A percentile compares a stretch with the other conserved stretches of the same genome.
Evolutionary conservation across 164 flowering plant genomes (phyloP).

Genomic region (Vitis vinifera): DNA sequence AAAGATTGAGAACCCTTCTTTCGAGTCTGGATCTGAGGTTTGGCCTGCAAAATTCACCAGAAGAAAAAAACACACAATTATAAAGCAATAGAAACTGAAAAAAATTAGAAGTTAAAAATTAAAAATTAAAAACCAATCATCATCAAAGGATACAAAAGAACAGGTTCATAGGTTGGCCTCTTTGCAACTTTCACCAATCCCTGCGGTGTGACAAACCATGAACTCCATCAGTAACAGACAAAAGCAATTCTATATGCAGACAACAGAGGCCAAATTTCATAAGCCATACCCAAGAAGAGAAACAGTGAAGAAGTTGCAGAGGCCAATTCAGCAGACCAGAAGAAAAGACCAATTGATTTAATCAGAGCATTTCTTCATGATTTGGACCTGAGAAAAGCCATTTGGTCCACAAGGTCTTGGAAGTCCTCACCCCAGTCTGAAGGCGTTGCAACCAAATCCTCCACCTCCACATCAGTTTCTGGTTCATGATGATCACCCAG

Average conservation of each 20-base stretch:
- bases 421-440: slow-evolving; percentile 45
- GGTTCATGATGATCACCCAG: slow-evolving; percentile 23
- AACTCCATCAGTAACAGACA: neutral
- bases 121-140: neutral
- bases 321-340: slow-evolving; percentile 12
- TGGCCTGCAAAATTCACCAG: neutral
- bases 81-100: neutral
- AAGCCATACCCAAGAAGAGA: slow-evolving; percentile 5
- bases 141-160: slow-evolving; percentile 20
- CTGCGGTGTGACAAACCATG: slow-evolving; percentile 16
- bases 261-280: neutral
- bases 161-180: slow-evolving; percentile 19
- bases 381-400: slow-evolving; percentile 36
- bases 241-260: neutral
- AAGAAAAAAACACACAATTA: neutral
- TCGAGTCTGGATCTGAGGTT: neutral
- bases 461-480: slow-evolving; percentile 40
- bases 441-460: slow-evolving; percentile 37
- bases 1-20: neutral
- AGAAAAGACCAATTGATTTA: neutral
- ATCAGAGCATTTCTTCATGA: slow-evolving; percentile 16
- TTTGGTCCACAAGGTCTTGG: slow-evolving; percentile 49
- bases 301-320: slow-evolving; percentile 22
- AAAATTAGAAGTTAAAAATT: neutral
- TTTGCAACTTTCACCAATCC: slow-evolving; percentile 26